Evolutionary conservation across 768 basidiomycete species (phyloP).

Genomic region (Psilocybe cubensis): DNA sequence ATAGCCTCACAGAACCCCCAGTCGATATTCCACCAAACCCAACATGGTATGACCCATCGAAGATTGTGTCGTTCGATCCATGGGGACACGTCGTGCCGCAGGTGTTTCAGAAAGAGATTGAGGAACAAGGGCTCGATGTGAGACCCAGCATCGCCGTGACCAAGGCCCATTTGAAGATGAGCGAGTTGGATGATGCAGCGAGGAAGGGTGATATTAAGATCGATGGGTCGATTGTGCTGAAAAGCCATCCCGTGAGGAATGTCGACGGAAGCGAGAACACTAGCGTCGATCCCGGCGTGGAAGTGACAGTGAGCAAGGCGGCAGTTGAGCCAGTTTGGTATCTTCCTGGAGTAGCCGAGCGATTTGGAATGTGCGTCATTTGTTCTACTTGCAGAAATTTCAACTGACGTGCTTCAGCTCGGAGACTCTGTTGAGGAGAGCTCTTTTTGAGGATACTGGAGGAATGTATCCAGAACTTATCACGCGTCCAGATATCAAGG

Average conservation of each 20-base stretch:
- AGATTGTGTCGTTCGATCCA: conserved; percentile 94
- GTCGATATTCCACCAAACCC: conserved; percentile 78
- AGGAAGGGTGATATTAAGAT: conserved; percentile 71
- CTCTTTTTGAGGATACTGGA: conserved; percentile 94
- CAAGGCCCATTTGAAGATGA: conserved; percentile 91
- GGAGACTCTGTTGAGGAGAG: conserved; percentile 83
- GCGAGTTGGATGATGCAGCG: conserved; percentile 85
- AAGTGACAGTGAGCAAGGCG: conserved; percentile 88
- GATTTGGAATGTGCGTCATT: conserved; percentile 84
- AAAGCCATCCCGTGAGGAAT: conserved; percentile 64
- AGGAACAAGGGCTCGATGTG: conserved; percentile 75
- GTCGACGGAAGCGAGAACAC: conserved; percentile 62
- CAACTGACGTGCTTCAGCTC: conserved; percentile 52
- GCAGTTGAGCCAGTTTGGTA: conserved; percentile 98
- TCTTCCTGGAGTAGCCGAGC: conserved; percentile 88
- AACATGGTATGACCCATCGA: conserved; percentile 72
- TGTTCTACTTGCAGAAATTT: neutral
- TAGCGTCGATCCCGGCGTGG: conserved; percentile 71
- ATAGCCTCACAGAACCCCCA: conserved; percentile 82
- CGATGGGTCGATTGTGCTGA: conserved; percentile 84
- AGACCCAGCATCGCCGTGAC: conserved; percentile 94
- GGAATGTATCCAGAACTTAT: conserved; percentile 97
- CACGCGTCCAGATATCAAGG: conserved; percentile 93
- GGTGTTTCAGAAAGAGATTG: conserved; percentile 64
- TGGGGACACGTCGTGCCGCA: conserved; percentile 88